Conservation (phyloP, 208 protist species). For the Porcisia hertigi region DNA sequence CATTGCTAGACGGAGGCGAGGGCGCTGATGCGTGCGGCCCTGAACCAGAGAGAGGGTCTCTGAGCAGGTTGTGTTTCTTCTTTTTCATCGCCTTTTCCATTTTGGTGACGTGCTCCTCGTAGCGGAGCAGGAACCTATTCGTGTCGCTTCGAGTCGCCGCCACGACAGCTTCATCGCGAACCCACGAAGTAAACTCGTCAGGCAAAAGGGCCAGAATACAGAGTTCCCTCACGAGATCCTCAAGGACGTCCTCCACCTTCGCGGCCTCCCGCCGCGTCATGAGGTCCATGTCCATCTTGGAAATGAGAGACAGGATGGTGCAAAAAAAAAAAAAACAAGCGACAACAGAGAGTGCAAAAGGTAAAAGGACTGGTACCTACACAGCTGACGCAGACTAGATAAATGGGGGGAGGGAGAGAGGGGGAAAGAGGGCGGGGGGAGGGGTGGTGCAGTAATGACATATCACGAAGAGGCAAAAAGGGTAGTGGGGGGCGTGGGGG, state of each 20-base stretch:
- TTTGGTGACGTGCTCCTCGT: slow-evolving; percentile 21
- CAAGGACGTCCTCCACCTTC: slow-evolving; percentile 73
- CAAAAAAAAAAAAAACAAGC: background rate
- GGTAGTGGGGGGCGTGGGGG: background rate
- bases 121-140: slow-evolving; percentile 17
- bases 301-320: background rate
- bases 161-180: slow-evolving; percentile 56
- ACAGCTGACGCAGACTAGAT: too few species aligned
- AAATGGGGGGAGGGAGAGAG: background rate
- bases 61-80: background rate
- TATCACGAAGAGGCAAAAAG: background rate
- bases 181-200: slow-evolving; percentile 61
- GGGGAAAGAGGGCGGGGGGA: background rate
- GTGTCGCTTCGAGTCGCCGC: slow-evolving; percentile 28
- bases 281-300: slow-evolving; percentile 82
- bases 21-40: background rate
- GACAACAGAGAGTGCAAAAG: background rate
- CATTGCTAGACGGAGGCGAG: background rate
- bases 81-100: background rate
- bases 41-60: too few species aligned
- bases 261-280: slow-evolving; percentile 80
- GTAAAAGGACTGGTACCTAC: too few species aligned
- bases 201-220: slow-evolving; percentile 69
- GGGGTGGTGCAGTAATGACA: background rate
- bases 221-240: slow-evolving; percentile 71